These are phyloP conservation scores for Colletotrichum melonis DNA, from an alignment of 2,329 filamentous ascomycete genomes.

Conservation along the genomic window DNA sequence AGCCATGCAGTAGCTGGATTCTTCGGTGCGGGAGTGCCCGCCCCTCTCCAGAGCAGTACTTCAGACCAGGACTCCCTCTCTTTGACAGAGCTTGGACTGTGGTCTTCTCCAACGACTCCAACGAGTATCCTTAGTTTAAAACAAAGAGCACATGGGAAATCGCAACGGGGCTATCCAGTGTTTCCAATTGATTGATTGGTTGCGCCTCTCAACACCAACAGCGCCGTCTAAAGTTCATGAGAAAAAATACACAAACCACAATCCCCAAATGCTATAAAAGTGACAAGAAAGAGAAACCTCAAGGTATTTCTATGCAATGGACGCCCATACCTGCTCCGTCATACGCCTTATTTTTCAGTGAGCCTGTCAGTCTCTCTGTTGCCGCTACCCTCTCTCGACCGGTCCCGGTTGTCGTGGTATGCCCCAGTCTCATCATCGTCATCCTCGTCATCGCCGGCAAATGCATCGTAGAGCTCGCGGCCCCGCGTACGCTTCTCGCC, in stretches of 20 bases:
- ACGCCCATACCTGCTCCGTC: conserved; percentile 18
- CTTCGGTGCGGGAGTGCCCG: conserved; percentile 25
- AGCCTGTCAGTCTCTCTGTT: conserved; percentile 31
- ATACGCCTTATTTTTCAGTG: conserved; percentile 36
- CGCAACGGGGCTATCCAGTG: neutral
- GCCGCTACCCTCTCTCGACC: conserved; percentile 35
- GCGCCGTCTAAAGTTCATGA: conserved; percentile 6
- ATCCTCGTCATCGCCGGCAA: conserved; percentile 86
- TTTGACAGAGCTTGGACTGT: neutral
- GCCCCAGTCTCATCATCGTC: conserved; percentile 68
- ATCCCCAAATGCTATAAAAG: conserved; percentile 39
- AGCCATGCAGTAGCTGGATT: conserved; percentile 11
- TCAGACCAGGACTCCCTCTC: conserved; percentile 11
- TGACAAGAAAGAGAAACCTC: conserved; percentile 3
- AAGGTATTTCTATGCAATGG: conserved; percentile 33
- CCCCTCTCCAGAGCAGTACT: neutral
- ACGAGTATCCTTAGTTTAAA: neutral
- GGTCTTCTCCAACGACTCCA: neutral
- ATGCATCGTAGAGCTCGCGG: conserved; percentile 96
- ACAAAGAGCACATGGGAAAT: neutral
- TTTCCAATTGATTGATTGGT: conserved; percentile 17
- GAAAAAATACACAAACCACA: conserved; percentile 39
- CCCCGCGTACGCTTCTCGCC: conserved; percentile 71
- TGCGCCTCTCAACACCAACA: conserved; percentile 17
- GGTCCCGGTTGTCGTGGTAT: conserved; percentile 42